Evolutionary conservation across 2,329 filamentous ascomycete genomes (phyloP).

Genomic region (Nectriaceae sp.): DNA sequence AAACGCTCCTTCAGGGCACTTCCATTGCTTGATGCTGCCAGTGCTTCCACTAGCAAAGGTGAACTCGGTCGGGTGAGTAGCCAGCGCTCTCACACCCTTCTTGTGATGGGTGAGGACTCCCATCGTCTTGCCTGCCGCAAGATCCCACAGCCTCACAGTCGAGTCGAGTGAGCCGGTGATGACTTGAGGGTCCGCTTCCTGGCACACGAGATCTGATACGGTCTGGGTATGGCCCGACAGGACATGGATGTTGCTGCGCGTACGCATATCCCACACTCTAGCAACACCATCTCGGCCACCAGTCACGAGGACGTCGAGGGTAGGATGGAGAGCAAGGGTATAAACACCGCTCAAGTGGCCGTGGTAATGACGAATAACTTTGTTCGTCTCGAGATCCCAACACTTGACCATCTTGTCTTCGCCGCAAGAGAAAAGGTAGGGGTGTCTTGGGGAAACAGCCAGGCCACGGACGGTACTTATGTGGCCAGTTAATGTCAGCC

Average conservation of each 20-base stretch:
- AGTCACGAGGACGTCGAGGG: conserved; percentile 90
- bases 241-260: conserved; percentile 92
- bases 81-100: conserved; percentile 86
- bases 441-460: conserved; percentile 89
- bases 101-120: conserved; percentile 97
- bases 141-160: conserved; percentile 90
- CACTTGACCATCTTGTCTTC: conserved; percentile 99
- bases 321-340: conserved; percentile 88
- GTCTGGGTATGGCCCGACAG: conserved; percentile 89
- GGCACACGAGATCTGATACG: conserved; percentile 84
- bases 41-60: conserved; percentile 94
- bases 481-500: conserved; percentile 87
- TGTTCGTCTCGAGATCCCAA: conserved; percentile 99
- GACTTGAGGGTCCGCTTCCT: conserved; percentile 95
- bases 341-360: conserved; percentile 97
- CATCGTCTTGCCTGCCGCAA: conserved; percentile 95
- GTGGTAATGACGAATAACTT: conserved; percentile 97
- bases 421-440: conserved; percentile 95
- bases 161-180: conserved; percentile 92
- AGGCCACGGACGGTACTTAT: conserved; percentile 92
- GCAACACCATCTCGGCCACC: conserved; percentile 94
- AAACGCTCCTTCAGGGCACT: conserved; percentile 94
- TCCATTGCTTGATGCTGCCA: conserved; percentile 98
- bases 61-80: conserved; percentile 87
- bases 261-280: conserved; percentile 98